phyloP scores from a whole-genome alignment of 805 yeast genomes.

The Wickerhamomyces rabaulensis region DNA sequence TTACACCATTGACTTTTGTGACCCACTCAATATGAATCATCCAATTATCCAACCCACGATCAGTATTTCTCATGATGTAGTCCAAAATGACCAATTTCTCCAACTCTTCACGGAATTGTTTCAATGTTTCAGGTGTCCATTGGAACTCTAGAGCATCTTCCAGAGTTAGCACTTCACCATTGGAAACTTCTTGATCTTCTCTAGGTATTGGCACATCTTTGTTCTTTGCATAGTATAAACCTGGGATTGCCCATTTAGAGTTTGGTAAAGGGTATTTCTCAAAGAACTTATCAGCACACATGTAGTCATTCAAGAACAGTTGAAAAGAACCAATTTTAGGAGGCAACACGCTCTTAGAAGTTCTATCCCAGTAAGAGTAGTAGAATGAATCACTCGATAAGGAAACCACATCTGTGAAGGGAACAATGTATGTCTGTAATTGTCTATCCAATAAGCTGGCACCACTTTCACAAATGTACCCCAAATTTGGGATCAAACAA shows the following conservation, averaged over 20 bases:
- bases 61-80: conserved; percentile 70
- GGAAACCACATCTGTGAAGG: conserved; percentile 53
- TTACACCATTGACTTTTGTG: conserved; percentile 12
- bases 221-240: conserved; percentile 3
- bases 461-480: conserved; percentile 68
- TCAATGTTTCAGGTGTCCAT: conserved; percentile 48
- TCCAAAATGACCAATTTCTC: conserved; percentile 69
- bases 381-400: conserved; percentile 29
- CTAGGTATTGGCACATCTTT: background rate
- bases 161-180: conserved; percentile 1
- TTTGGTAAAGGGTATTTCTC: conserved; percentile 52
- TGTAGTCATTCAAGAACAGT: conserved; percentile 51
- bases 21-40: conserved; percentile 57
- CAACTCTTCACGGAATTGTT: conserved; percentile 52
- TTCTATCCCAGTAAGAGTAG: conserved; percentile 44
- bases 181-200: background rate
- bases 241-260: conserved; percentile 23
- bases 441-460: conserved; percentile 63
- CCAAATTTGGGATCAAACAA: conserved; percentile 67
- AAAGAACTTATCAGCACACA: conserved; percentile 58
- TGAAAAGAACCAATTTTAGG: conserved; percentile 65
- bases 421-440: conserved; percentile 55
- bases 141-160: conserved; percentile 28
- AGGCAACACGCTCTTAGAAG: conserved; percentile 19
- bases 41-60: conserved; percentile 73